Percentiles rank a stretch among this genome's conserved stretches.
phyloP scores from a whole-genome alignment of 1,284 basidiomycete species.

The Gomphus sp. region DNA sequence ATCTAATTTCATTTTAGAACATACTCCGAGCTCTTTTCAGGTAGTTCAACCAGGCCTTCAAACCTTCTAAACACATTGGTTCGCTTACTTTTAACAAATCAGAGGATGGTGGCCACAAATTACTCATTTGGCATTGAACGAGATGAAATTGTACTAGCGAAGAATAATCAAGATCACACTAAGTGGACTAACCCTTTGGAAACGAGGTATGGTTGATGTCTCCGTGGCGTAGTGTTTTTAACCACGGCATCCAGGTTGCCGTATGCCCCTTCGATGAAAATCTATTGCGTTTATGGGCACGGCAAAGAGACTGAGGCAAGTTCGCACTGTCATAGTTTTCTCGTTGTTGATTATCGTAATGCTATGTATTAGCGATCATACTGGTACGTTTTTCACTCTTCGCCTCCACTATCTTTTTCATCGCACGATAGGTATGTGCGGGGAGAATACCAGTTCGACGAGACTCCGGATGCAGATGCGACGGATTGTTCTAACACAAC shows the following conservation, averaged over 20 bases:
- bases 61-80: neutral
- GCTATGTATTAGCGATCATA: constrained; percentile 53
- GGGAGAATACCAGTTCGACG: constrained; percentile 62
- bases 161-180: constrained; percentile 61
- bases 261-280: constrained; percentile 85
- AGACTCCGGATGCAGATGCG: constrained; percentile 37
- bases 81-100: constrained; percentile 11
- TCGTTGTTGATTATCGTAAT: neutral
- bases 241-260: constrained; percentile 50
- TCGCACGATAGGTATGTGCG: constrained; percentile 51
- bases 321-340: neutral
- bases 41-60: constrained; percentile 25
- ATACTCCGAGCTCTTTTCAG: constrained; percentile 80
- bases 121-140: constrained; percentile 93
- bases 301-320: constrained; percentile 93
- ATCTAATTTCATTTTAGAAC: constrained; percentile 73
- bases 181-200: constrained; percentile 98
- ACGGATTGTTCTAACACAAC: constrained; percentile 29
- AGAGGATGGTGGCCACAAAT: constrained; percentile 86
- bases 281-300: constrained; percentile 91
- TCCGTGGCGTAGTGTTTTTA: neutral
- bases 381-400: constrained; percentile 35
- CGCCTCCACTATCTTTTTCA: neutral
- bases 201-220: constrained; percentile 41
- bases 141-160: constrained; percentile 52